Evolutionary conservation across 192 early-diverging fungal species (phyloP).

Genomic region (Chytriomyces confervae): DNA sequence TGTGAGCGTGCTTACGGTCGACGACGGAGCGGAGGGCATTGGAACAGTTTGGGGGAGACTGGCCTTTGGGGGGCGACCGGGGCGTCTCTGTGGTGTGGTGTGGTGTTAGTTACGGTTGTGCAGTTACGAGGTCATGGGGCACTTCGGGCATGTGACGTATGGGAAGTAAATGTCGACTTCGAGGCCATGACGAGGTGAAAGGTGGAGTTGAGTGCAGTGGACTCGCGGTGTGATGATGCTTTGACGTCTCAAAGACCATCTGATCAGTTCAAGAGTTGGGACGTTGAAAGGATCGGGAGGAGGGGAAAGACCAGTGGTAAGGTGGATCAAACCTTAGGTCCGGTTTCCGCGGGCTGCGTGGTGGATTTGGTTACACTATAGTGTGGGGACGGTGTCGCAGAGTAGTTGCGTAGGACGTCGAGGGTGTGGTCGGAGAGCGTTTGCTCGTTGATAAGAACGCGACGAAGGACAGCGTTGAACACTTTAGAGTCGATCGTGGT

Average conservation of each 20-base stretch:
- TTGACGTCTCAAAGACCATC: too few species aligned
- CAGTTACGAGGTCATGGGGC: too few species aligned
- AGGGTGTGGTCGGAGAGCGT: neutral
- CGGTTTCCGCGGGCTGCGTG: neutral
- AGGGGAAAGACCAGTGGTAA: neutral
- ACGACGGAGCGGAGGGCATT: too few species aligned
- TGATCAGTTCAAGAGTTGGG: too few species aligned
- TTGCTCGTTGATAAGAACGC: neutral
- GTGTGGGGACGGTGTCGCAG: neutral
- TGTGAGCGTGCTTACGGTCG: neutral
- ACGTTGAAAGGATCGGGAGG: too few species aligned
- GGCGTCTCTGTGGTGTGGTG: too few species aligned
- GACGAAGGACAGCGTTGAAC: neutral
- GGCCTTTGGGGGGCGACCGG: neutral
- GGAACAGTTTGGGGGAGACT: neutral
- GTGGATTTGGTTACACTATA: neutral
- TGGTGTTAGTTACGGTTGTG: too few species aligned
- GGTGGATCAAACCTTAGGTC: neutral
- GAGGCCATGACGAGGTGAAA: too few species aligned
- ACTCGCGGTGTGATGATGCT: too few species aligned
- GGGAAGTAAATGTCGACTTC: too few species aligned
- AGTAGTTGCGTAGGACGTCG: neutral
- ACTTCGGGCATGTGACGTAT: too few species aligned
- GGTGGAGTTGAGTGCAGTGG: too few species aligned
- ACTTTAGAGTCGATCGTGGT: neutral